A percentile compares a stretch with the other conserved stretches of the same genome.
Conservation (phyloP, 2,329 filamentous ascomycete species). For the Colletotrichum sp. region DNA sequence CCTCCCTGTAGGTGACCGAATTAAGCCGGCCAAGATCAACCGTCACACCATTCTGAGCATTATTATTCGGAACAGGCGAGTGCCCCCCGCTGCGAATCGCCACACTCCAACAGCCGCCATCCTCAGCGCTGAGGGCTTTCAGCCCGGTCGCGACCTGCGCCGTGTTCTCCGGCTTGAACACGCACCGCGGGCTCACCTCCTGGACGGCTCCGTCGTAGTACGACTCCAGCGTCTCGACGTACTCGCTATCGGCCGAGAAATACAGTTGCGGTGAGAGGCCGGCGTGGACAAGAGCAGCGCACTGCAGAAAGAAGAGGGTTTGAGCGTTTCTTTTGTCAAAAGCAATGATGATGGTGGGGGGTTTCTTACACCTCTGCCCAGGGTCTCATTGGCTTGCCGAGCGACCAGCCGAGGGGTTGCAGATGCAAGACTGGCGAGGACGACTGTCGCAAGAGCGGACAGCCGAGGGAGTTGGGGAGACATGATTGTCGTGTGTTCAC, state of each 20-base stretch:
- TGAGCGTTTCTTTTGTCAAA: background rate
- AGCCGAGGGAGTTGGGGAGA: background rate
- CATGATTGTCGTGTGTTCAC: background rate
- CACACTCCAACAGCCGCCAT: constrained; percentile 31
- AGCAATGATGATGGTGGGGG: background rate
- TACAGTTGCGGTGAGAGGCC: background rate
- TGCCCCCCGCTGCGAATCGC: constrained; percentile 45
- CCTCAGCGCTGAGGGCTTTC: background rate
- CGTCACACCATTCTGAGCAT: constrained; percentile 25
- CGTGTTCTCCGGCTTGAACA: background rate
- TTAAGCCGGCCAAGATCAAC: background rate
- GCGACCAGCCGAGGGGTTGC: background rate
- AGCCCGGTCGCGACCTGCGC: background rate
- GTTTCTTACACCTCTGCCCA: background rate
- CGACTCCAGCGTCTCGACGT: background rate
- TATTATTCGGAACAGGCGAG: constrained; percentile 33
- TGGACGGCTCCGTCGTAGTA: background rate
- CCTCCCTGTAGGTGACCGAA: background rate
- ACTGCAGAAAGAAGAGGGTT: background rate
- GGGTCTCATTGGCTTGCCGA: background rate
- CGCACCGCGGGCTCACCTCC: background rate
- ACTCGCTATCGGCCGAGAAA: background rate
- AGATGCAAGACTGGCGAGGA: background rate
- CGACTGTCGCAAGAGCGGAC: background rate
- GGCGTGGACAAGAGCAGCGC: background rate